A percentile compares a stretch with the other conserved stretches of the same genome.
Evolutionary conservation across 176 grass and related monocot genomes (phyloP).

Genomic region (Cenchrus americanus): DNA sequence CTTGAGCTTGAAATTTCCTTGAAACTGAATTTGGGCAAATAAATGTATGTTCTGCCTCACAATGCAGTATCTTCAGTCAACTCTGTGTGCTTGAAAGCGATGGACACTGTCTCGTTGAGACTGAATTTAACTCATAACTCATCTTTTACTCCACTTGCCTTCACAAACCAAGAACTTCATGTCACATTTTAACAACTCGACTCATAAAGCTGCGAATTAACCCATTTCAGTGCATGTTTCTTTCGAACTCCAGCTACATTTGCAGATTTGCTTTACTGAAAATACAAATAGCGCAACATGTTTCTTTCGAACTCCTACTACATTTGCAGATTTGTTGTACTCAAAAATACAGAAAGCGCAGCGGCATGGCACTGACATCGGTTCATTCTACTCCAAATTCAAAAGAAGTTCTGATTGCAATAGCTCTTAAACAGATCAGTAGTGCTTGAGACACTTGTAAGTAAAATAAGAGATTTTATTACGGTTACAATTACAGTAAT

Average conservation of each 20-base stretch:
- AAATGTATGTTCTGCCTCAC: not conserved
- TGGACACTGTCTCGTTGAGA: not conserved
- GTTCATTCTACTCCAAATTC: not conserved
- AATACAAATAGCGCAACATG: not conserved
- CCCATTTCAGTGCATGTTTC: not conserved
- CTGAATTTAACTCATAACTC: not conserved
- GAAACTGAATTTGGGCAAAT: not conserved
- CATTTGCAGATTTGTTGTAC: not conserved
- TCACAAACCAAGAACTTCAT: not conserved
- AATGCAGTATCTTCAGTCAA: not conserved
- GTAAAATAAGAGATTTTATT: not conserved
- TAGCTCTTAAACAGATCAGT: not conserved
- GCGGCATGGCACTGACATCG: no score
- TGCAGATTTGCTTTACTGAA: not conserved
- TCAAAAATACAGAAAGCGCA: not conserved
- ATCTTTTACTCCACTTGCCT: not conserved
- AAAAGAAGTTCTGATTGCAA: not conserved
- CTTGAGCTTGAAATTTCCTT: not conserved
- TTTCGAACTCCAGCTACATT: not conserved
- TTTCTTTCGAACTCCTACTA: not conserved
- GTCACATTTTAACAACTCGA: not conserved
- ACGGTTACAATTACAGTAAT: not conserved
- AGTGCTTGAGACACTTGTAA: not conserved
- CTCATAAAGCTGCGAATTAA: not conserved
- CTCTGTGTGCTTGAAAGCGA: no score